These are phyloP conservation scores for Kwoniella dendrophila DNA, from an alignment of 768 basidiomycete genomes.

Conservation along the genomic window DNA sequence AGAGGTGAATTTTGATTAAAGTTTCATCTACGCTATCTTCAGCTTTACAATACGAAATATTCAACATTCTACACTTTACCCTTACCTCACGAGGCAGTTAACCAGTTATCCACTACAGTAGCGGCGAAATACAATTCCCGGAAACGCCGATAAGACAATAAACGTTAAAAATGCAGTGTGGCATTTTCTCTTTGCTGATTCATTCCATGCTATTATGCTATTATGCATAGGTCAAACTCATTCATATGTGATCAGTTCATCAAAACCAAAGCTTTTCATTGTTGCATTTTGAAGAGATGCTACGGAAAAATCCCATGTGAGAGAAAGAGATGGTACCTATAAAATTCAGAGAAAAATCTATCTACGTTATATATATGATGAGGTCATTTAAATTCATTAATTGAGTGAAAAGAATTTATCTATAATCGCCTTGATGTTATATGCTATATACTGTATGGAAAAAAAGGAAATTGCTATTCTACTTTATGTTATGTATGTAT, in stretches of 20 bases:
- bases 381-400: background rate
- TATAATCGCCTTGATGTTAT: background rate
- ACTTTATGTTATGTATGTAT: constrained; percentile 5
- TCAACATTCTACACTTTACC: too few relatives aligned
- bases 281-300: too few relatives aligned
- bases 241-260: too few relatives aligned
- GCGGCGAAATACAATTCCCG: constrained; percentile 3
- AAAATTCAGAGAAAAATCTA: background rate
- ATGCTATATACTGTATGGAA: constrained; percentile 7
- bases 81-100: constrained; percentile 1
- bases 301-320: too few relatives aligned
- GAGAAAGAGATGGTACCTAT: constrained; percentile 2
- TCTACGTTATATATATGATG: constrained; percentile 8
- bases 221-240: background rate
- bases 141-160: constrained; percentile 5
- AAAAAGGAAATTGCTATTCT: constrained; percentile 8
- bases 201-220: background rate
- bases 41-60: too few relatives aligned
- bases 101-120: background rate
- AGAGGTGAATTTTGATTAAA: background rate
- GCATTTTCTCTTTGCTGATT: background rate
- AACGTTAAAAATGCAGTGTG: background rate
- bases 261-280: too few relatives aligned
- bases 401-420: too few relatives aligned
- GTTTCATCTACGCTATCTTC: background rate